Percentiles rank a stretch among this genome's conserved stretches.
Evolutionary conservation across 306 rosid species (phyloP).

Genomic region (Psophocarpus tetragonolobus): DNA sequence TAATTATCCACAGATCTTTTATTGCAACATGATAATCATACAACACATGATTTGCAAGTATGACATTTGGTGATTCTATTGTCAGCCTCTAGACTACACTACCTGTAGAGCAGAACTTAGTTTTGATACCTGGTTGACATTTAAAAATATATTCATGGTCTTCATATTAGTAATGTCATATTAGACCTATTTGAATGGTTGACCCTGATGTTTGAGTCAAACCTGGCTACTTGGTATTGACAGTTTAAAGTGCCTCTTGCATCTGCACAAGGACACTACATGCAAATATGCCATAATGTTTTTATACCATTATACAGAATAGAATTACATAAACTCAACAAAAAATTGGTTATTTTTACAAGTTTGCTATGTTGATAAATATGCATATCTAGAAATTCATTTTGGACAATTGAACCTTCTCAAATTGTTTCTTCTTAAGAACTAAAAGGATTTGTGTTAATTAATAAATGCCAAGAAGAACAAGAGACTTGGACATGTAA

Average conservation of each 20-base stretch:
- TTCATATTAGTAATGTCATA: not conserved
- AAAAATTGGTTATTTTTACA: no score
- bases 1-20: conserved; percentile 11
- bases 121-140: conserved; percentile 10
- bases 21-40: not conserved
- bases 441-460: no score
- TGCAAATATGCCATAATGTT: no score
- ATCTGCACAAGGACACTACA: not conserved
- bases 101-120: not conserved
- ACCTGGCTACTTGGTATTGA: not conserved
- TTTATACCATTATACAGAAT: no score
- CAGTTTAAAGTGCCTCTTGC: not conserved
- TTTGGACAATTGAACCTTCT: no score
- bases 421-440: no score
- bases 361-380: no score
- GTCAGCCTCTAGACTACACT: not conserved
- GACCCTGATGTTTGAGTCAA: not conserved
- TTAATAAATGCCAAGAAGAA: no score
- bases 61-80: conserved; percentile 27
- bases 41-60: conserved; percentile 18
- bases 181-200: conserved; percentile 5
- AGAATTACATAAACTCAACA: no score
- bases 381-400: no score
- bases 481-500: no score
- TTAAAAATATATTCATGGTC: not conserved